Evolutionary conservation across 2,329 filamentous ascomycete species (phyloP), one percentile per base, ranked within the genome.

Genomic region (Colletotrichum orbiculare): DNA sequence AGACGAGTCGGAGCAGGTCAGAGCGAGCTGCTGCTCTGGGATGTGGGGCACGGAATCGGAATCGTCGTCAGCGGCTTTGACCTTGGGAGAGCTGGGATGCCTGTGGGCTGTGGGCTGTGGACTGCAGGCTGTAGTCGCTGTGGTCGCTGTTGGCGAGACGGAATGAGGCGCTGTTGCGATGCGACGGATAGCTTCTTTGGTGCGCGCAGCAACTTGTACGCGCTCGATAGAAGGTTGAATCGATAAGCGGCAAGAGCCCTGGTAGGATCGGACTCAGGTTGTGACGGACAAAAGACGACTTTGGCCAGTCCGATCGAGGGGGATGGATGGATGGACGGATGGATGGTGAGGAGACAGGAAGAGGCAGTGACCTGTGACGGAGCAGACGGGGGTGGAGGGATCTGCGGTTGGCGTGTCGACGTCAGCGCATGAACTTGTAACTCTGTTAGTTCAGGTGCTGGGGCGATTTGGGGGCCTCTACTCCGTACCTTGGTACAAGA

Each of bases 341-440:
- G 55, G 47, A 59, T 54, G 61, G 38, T 25, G 37, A 57, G 38
- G 43, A 10, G 43, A 46, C 15, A 46, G 43, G 8, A 15, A 9
- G 43, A 46, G 43, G 15, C 13, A 47, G 50, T 41, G 47, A 59
- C 59, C 63, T 66, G 63, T 66, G 63, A 64, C 47, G 57, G 61
- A 47, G 57, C 38, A 37, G 61, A 49, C 45, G 48, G 43, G 59
- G 55, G 55, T 54, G 43, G 60, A 72, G 74, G 73, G 75, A 78
- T 76, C 73, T 70, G 72, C 72, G 74, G 73, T 73, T 74, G 71
- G 76, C 72, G 78, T 73, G 77, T 77, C 80, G 79, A 83, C 81
- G 82, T 83, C 82, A 83, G 81, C 79, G 81, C 79, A 80, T 79
- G 73, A 78, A 76, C 66, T 69, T 69, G 69, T 70, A 54, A 60